These are phyloP conservation scores for Ophiostoma fasciatum DNA, from an alignment of 2,329 filamentous ascomycete genomes.

Conservation along the genomic window DNA sequence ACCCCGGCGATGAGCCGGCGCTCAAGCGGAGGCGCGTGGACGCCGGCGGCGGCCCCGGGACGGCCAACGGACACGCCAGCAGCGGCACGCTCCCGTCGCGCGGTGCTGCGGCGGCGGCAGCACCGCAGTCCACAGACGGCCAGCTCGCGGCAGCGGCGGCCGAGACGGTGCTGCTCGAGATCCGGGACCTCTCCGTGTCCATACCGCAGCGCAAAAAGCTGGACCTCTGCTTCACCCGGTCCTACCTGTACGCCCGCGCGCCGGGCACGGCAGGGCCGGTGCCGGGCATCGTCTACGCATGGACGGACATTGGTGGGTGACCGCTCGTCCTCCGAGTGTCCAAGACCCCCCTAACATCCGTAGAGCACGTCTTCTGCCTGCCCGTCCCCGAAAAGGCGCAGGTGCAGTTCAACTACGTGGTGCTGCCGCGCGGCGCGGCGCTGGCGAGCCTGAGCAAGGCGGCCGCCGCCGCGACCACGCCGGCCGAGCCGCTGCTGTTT, in stretches of 20 bases:
- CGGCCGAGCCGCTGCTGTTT: slow-evolving; percentile 45
- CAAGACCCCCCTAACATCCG: neutral
- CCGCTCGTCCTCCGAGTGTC: neutral
- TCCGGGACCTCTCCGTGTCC: slow-evolving; percentile 53
- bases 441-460: slow-evolving; percentile 20
- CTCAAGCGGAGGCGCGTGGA: slow-evolving; percentile 40
- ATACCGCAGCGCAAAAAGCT: slow-evolving; percentile 56
- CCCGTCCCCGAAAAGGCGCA: slow-evolving; percentile 52
- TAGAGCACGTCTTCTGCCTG: slow-evolving; percentile 48
- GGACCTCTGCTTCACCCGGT: slow-evolving; percentile 45
- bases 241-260: slow-evolving; percentile 41
- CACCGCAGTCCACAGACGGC: slow-evolving; percentile 4
- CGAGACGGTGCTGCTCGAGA: slow-evolving; percentile 40
- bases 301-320: slow-evolving; percentile 44
- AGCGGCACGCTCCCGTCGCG: slow-evolving; percentile 8
- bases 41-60: slow-evolving; percentile 11
- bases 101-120: neutral
- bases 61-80: slow-evolving; percentile 11
- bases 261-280: slow-evolving; percentile 36
- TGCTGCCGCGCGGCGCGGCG: slow-evolving; percentile 42
- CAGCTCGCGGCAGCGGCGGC: slow-evolving; percentile 17
- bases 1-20: slow-evolving; percentile 19
- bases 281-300: slow-evolving; percentile 40
- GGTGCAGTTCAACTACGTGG: slow-evolving; percentile 49
- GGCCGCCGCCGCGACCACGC: slow-evolving; percentile 17